Base-by-base conservation (phyloP, 106 monocot species). In the Agapanthus africanus region DNA sequence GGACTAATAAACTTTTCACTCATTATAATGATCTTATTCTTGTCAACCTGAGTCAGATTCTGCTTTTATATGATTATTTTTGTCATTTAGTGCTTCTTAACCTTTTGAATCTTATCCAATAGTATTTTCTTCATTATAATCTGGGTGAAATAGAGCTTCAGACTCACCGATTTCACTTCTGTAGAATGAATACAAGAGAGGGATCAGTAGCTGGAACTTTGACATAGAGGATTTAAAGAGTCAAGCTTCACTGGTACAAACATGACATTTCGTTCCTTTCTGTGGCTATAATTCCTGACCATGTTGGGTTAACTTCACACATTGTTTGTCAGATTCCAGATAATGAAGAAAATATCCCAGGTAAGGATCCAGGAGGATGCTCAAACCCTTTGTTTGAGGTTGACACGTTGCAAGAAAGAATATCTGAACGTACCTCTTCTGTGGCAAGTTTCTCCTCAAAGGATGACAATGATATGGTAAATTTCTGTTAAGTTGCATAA, bases 141-240 rank as follows among this genome's bases (percentile, higher is more conserved):
- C 22, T 40, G 11, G 25, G 14, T 64, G 33, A 64, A 25, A n/a
- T 11, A 11, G 13, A 25, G 9, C 25, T 61, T 64, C 4, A 9
- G 21, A 25, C 40, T 65, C 39, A 25, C 39, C 40, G 10, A 2
- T 37, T 68, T 51, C 34, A 21, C n/a, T 68, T 68, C 26, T 68
- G 32, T 61, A 86, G 85, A 79, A 81, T 70, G 85, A 86, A 72
- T 86, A 86, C 22, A 81, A 82, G 65, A 78, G 81, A 76, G 85
- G 85, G 68, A 86, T 86, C 33, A 86, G 85, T 40, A 23, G 70
- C 49, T 86, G 85, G 85, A 79, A 82, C 51, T 86, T 86, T 63
- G 85, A 86, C 32, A 74, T 81, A 37, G 78, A 85, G 11, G 81
- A 85, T 47, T 59, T 85, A 68, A 85, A 73, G 68, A 56, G 67